phyloP scores from a whole-genome alignment of 768 basidiomycete species.

The Lyophyllum atratum region DNA sequence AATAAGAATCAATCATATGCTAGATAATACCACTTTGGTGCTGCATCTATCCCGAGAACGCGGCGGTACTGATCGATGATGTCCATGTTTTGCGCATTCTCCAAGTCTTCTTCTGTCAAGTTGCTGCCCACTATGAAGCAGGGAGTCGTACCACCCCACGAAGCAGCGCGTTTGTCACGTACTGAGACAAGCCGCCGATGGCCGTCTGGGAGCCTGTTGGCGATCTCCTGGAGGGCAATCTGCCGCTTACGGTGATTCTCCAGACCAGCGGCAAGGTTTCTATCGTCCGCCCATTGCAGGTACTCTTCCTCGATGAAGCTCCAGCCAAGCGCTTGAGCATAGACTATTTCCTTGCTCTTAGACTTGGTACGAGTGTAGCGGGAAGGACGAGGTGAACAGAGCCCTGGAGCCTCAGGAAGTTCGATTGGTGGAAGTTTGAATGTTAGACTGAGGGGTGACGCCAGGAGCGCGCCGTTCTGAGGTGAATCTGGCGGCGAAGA shows the following conservation, averaged over 20 bases:
- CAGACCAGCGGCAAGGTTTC: background rate
- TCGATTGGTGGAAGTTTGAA: slow-evolving; percentile 55
- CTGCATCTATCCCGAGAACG: background rate
- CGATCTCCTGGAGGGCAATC: background rate
- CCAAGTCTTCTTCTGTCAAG: background rate
- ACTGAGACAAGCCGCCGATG: background rate
- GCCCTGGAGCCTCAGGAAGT: no score
- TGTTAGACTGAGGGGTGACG: slow-evolving; percentile 67
- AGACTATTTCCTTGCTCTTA: no score
- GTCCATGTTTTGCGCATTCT: background rate
- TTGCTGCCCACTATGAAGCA: background rate
- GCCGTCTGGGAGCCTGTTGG: background rate
- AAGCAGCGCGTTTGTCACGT: background rate
- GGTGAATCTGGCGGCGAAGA: slow-evolving; percentile 51
- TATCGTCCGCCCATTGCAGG: background rate
- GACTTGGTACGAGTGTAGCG: no score
- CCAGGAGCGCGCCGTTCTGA: slow-evolving; percentile 57
- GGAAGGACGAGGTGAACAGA: no score
- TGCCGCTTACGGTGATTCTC: background rate
- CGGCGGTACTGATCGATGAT: background rate
- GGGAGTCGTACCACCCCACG: background rate
- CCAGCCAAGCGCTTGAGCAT: background rate
- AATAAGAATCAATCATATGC: no score
- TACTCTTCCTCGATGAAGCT: background rate
- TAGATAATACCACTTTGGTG: background rate